Conservation (phyloP, 495 filamentous ascomycete genomes). For the Annulohypoxylon moriforme region DNA sequence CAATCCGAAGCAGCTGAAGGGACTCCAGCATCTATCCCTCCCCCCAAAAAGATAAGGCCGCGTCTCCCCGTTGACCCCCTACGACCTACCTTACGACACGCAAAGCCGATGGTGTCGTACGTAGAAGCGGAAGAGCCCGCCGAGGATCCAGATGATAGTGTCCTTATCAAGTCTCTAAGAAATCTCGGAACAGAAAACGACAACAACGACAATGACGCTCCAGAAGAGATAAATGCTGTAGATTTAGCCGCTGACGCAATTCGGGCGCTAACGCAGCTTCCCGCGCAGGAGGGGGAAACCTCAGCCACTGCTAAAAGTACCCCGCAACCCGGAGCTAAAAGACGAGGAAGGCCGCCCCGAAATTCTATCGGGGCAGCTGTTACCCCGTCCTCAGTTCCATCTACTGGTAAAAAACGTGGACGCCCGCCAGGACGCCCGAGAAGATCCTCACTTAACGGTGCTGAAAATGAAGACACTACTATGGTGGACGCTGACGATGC, state of each 20-base stretch:
- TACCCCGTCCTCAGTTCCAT: constrained; percentile 34
- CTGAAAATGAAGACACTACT: constrained; percentile 29
- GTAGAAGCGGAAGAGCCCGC: constrained; percentile 50
- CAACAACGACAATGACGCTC: constrained; percentile 7
- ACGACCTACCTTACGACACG: constrained; percentile 57
- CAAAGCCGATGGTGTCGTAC: constrained; percentile 58
- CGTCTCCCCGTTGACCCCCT: constrained; percentile 43
- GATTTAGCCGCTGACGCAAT: constrained; percentile 54
- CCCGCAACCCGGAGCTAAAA: constrained; percentile 29
- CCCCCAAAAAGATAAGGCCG: constrained; percentile 23
- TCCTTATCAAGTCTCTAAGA: constrained; percentile 40
- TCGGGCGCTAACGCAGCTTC: constrained; percentile 41
- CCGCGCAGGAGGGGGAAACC: background rate
- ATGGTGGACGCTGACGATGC: constrained; percentile 7
- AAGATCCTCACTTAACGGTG: constrained; percentile 38
- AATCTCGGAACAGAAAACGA: constrained; percentile 20
- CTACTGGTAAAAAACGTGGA: constrained; percentile 42
- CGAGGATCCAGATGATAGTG: constrained; percentile 54
- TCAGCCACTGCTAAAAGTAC: constrained; percentile 17
- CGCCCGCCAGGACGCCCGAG: constrained; percentile 42
- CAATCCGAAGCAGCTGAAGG: constrained; percentile 25
- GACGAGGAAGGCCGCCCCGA: constrained; percentile 44
- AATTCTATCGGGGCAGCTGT: constrained; percentile 25
- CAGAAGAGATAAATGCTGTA: constrained; percentile 47
- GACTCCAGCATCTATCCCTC: constrained; percentile 19